Base-by-base conservation (phyloP, 2,329 filamentous ascomycete genomes). In the Aspergillus cejpii region DNA sequence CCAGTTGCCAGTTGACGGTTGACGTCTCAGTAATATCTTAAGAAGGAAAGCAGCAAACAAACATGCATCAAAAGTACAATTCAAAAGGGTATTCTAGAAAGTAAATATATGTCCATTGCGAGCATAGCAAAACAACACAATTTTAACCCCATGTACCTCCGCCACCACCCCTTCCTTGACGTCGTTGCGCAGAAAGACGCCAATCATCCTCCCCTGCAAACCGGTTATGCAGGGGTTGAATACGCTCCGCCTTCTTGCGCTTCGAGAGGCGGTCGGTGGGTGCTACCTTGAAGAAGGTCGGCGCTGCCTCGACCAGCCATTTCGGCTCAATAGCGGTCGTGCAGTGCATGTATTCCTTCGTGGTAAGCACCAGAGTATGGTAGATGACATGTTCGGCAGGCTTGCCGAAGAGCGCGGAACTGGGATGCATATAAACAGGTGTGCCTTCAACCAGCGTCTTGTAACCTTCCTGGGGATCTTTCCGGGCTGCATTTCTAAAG, bases 201-300 rank as follows among this genome's bases (percentile, higher is more conserved):
- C 92, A 98, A 64, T 97, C 92, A 63, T 98, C 91, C 63, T 95
- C 90, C 2, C 83, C 85, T 2, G 84, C 85, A 69, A 87, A 96
- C 63, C 90, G 85, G 65, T 96, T 96, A 65, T 96, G 89, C 69
- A 98, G 68, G 34, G 92, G 92, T 73, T 95, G 87, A 44, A 98
- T 97, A 45, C 91, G 78, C 75, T 98, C 92, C 0, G 87, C 87
- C 74, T 87, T 85, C 79, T 94, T 92, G 60, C 92, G 74, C 77
- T 95, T 96, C 53, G 85, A 91, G 59, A 98, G 69, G 44, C 80
- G 76, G 63, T 96, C 88, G 27, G 85, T 91, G 0, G 87, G 83
- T 14, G 92, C 91, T 3, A 97, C 88, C 77, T 94, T 95, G 81
- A 97, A 98, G 74, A 97, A 98, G 0, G 89, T 96, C 7, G 94